phyloP scores from a whole-genome alignment of 768 basidiomycete species.

The Dioszegia hungarica region DNA sequence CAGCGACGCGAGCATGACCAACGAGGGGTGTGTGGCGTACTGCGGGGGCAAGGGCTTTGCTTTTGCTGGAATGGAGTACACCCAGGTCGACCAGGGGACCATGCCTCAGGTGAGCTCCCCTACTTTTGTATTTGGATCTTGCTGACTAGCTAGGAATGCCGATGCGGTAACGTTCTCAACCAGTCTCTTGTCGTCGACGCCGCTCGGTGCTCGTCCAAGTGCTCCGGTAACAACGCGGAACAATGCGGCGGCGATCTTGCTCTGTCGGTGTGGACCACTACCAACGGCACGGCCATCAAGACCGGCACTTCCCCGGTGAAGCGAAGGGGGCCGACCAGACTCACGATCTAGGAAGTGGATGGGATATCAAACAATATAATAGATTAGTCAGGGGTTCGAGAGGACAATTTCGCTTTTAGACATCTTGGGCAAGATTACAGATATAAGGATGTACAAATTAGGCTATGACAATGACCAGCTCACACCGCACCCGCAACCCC shows the following conservation, averaged over 20 bases:
- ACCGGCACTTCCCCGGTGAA: background rate
- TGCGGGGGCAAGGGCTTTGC: slow-evolving; percentile 10
- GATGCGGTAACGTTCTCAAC: slow-evolving; percentile 1
- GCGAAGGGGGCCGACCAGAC: background rate
- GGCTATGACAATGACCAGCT: slow-evolving; percentile 59
- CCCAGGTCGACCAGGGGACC: background rate
- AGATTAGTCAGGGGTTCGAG: background rate
- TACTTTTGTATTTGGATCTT: background rate
- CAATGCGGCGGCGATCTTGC: slow-evolving; percentile 1
- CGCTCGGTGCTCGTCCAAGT: background rate
- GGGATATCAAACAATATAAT: too few species aligned
- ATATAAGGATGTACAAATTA: background rate
- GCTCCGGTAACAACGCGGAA: background rate
- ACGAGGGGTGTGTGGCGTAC: slow-evolving; percentile 10
- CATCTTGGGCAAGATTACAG: background rate
- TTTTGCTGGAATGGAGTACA: slow-evolving; percentile 12
- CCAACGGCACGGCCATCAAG: background rate
- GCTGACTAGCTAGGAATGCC: slow-evolving; percentile 5
- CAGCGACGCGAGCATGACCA: slow-evolving; percentile 13
- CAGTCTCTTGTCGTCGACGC: background rate
- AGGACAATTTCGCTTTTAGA: background rate
- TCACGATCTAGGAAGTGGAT: background rate
- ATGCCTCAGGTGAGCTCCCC: background rate
- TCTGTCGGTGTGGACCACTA: background rate
- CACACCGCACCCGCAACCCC: slow-evolving; percentile 88